Percentiles rank a stretch among this genome's conserved stretches.
phyloP scores from a whole-genome alignment of 2,329 filamentous ascomycete genomes.

The Cladosporium sp. region DNA sequence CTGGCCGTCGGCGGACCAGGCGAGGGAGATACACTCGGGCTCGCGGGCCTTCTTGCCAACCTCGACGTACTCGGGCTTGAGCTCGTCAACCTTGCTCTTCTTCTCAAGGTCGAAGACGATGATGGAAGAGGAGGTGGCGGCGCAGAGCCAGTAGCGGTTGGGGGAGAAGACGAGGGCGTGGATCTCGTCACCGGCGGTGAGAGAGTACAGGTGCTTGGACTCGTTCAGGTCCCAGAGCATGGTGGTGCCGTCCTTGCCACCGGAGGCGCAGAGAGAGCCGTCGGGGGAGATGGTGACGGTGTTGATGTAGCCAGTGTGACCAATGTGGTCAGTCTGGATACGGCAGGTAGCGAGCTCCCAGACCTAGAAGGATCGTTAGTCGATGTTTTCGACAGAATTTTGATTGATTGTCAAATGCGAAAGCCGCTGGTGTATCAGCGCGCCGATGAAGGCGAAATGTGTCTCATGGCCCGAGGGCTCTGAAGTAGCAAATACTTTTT shows the following conservation, averaged over 20 bases:
- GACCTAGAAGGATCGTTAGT: conserved; percentile 57
- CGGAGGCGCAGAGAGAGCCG: conserved; percentile 97
- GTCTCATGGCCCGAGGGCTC: conserved; percentile 98
- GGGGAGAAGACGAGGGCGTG: conserved; percentile 99
- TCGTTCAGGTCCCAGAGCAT: conserved; percentile 99
- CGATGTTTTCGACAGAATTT: background rate
- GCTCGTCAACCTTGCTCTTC: conserved; percentile 99
- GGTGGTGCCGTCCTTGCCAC: conserved; percentile 99
- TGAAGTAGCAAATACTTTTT: conserved; percentile 99
- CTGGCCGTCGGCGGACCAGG: conserved; percentile 98
- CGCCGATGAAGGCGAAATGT: conserved; percentile 71
- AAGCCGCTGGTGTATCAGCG: conserved; percentile 58
- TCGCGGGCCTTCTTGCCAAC: conserved; percentile 99
- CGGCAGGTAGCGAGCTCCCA: conserved; percentile 99
- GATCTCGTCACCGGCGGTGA: conserved; percentile 99
- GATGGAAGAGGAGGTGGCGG: conserved; percentile 94
- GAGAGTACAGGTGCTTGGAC: conserved; percentile 99
- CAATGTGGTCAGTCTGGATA: conserved; percentile 99
- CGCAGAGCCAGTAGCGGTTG: conserved; percentile 99
- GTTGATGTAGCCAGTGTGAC: conserved; percentile 99
- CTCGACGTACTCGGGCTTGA: conserved; percentile 96
- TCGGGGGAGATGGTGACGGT: conserved; percentile 99
- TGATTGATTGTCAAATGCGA: background rate
- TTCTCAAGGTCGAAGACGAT: conserved; percentile 99
- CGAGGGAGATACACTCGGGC: conserved; percentile 95